Evolutionary conservation across 1,139 yeast species (phyloP).

Genomic region (Candida labiduridarum): DNA sequence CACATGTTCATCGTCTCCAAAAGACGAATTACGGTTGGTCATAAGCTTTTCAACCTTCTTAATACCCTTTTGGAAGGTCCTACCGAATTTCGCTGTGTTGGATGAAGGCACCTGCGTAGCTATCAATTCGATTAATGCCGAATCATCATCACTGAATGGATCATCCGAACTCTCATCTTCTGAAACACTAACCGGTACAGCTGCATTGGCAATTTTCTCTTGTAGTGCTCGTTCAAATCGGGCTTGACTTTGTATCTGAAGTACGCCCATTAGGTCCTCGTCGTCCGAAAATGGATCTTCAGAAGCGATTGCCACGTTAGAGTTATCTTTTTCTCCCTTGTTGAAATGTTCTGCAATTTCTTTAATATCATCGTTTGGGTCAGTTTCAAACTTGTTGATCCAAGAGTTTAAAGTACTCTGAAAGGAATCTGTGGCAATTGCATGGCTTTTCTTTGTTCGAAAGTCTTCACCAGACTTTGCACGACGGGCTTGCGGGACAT

Average conservation of each 20-base stretch:
- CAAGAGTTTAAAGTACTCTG: constrained; percentile 27
- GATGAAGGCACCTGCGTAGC: not conserved
- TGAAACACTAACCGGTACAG: not conserved
- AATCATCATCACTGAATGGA: constrained; percentile 35
- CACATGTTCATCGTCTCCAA: constrained; percentile 24
- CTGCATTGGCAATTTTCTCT: not conserved
- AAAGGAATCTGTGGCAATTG: constrained; percentile 8
- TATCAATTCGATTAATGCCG: constrained; percentile 12
- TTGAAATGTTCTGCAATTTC: not conserved
- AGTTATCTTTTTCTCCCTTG: not conserved
- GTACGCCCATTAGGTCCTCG: constrained; percentile 27
- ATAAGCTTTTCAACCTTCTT: constrained; percentile 25
- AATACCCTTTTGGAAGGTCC: constrained; percentile 30
- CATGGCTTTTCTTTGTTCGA: constrained; percentile 9
- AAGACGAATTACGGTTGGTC: constrained; percentile 10
- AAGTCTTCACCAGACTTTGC: constrained; percentile 35
- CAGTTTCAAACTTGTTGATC: constrained; percentile 36
- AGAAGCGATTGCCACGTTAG: constrained; percentile 8
- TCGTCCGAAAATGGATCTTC: constrained; percentile 42
- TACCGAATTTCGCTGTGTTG: constrained; percentile 9
- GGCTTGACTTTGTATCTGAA: constrained; percentile 10
- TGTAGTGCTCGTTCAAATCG: constrained; percentile 3
- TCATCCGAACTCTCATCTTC: constrained; percentile 21
- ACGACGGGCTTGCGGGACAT: constrained; percentile 25
- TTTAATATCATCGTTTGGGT: constrained; percentile 5